Evolutionary conservation across 371 early-diverging fungal genomes (phyloP).

Genomic region (Mucor circinelloides): DNA sequence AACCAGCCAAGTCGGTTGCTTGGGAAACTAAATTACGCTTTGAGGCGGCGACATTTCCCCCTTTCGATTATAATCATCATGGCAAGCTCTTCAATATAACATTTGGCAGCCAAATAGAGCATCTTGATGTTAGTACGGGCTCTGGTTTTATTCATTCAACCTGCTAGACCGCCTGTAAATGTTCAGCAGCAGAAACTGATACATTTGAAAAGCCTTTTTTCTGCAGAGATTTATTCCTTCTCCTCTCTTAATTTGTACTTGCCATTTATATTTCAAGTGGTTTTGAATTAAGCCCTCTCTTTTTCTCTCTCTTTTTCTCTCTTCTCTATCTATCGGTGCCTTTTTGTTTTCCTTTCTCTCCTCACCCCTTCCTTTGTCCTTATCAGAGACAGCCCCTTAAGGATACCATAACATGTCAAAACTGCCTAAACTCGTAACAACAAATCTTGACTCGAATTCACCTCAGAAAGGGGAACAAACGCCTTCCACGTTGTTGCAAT

Average conservation of each 20-base stretch:
- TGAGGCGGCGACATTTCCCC: neutral
- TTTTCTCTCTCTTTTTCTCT: neutral
- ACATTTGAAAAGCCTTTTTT: neutral
- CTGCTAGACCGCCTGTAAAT: neutral
- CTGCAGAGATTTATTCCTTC: neutral
- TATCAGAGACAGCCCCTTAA: neutral
- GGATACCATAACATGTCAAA: slow-evolving; percentile 12
- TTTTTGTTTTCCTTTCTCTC: neutral
- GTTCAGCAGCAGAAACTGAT: neutral
- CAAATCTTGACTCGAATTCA: slow-evolving; percentile 5
- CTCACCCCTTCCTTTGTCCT: neutral
- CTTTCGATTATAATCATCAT: neutral
- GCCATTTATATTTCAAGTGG: slow-evolving; percentile 1
- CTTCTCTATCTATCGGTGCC: neutral
- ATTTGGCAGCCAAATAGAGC: neutral
- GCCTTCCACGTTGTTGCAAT: neutral
- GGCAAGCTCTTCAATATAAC: neutral
- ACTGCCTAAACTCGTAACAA: slow-evolving; percentile 14
- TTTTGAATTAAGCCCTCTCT: neutral
- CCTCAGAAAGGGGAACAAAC: neutral
- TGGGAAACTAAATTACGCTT: neutral
- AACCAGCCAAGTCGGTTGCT: neutral
- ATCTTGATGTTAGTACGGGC: too few relatives aligned
- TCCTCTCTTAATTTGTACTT: neutral
- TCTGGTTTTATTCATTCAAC: neutral